Evolutionary conservation across 2,329 filamentous ascomycete genomes (phyloP).

Genomic region (Arthroderma sp.): DNA sequence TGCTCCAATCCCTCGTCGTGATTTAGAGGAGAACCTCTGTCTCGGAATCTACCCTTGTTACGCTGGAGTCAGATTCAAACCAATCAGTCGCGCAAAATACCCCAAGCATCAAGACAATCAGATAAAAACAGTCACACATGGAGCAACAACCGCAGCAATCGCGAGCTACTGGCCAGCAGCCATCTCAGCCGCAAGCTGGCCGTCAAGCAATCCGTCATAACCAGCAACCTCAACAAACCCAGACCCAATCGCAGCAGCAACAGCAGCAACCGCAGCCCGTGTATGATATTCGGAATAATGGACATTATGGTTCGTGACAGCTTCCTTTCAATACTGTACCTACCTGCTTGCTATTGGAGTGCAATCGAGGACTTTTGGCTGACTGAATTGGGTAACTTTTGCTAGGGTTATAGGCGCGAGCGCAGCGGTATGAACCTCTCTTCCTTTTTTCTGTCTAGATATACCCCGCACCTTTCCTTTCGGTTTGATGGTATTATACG

Average conservation of each 20-base stretch:
- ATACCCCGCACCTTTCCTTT: background rate
- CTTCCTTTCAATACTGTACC: conserved; percentile 6
- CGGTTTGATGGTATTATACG: background rate
- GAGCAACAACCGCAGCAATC: conserved; percentile 1
- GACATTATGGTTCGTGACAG: conserved; percentile 56
- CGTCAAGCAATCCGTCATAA: conserved; percentile 1
- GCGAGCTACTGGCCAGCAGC: conserved; percentile 6
- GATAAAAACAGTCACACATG: background rate
- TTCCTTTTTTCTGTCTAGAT: conserved; percentile 18
- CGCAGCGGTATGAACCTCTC: conserved; percentile 41
- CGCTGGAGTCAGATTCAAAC: too few species aligned
- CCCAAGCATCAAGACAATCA: too few species aligned
- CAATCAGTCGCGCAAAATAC: too few species aligned
- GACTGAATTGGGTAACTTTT: background rate
- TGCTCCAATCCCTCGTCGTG: too few species aligned
- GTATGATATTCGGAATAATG: conserved; percentile 62
- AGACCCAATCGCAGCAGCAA: conserved; percentile 1
- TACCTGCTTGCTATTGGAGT: background rate
- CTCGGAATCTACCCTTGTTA: too few species aligned
- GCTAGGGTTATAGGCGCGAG: conserved; percentile 44
- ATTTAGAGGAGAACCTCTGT: too few species aligned
- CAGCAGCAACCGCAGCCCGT: conserved; percentile 47
- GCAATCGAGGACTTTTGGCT: background rate
- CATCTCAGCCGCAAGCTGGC: conserved; percentile 6
- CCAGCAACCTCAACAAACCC: conserved; percentile 26